Percentiles rank a stretch among this genome's conserved stretches.
These are phyloP conservation scores for Claviceps sp. DNA, from an alignment of 2,329 filamentous ascomycete species.

Conservation along the genomic window DNA sequence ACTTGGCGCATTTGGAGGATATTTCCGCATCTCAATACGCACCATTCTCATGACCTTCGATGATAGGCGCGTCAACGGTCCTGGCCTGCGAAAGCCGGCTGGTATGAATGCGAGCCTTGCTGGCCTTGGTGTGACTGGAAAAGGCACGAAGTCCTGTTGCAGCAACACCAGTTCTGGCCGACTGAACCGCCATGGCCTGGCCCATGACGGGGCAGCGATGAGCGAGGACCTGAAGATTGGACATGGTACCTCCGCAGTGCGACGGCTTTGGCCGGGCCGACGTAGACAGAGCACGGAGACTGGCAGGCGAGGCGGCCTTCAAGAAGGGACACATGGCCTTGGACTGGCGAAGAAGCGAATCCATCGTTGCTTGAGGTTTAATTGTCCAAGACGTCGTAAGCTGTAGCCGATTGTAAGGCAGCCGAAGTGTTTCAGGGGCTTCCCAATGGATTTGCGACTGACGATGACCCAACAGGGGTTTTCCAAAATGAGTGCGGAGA, in stretches of 20 bases:
- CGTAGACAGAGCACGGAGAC: slow-evolving; percentile 77
- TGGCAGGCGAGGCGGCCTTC: slow-evolving; percentile 83
- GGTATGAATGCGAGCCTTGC: slow-evolving; percentile 70
- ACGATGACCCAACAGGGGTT: background rate
- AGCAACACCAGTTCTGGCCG: slow-evolving; percentile 38
- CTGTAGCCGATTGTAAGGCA: background rate
- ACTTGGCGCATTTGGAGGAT: background rate
- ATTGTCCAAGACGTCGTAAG: background rate
- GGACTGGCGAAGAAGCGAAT: slow-evolving; percentile 87
- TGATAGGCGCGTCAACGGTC: slow-evolving; percentile 50
- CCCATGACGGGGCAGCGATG: slow-evolving; percentile 97
- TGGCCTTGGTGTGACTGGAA: slow-evolving; percentile 35
- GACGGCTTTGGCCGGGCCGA: slow-evolving; percentile 52
- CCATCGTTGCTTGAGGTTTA: slow-evolving; percentile 44
- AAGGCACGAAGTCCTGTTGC: slow-evolving; percentile 38
- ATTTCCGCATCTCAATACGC: slow-evolving; percentile 11
- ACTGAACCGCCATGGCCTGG: slow-evolving; percentile 86
- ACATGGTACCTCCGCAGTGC: slow-evolving; percentile 84
- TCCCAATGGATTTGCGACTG: background rate
- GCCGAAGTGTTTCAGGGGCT: background rate
- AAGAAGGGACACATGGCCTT: slow-evolving; percentile 96
- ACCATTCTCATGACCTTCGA: slow-evolving; percentile 37
- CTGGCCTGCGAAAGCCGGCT: slow-evolving; percentile 65
- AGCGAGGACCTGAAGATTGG: slow-evolving; percentile 87
- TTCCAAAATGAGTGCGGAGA: background rate